Base-by-base conservation (phyloP, 805 yeast genomes). In the Wickerhamomyces alni region DNA sequence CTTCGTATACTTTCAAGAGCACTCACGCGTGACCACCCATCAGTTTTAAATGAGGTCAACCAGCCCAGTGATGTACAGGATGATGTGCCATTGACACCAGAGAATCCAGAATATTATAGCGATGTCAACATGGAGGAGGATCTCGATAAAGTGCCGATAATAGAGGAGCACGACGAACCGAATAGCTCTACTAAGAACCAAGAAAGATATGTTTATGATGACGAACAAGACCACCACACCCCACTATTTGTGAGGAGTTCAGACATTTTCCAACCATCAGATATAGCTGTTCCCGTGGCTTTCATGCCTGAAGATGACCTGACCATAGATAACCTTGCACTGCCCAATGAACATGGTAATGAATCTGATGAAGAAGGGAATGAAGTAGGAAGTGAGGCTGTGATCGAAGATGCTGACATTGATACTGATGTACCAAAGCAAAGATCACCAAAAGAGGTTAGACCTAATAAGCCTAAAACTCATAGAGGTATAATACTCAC, bases 1-100 rank as follows among this genome's bases (percentile, higher is more conserved):
- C 42, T 54, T 5, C 31, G 54, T 18, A 32, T 36, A n/a, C 29
- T 54, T n/a, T 47, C 57, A 5, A 44, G 51, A 28, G 55, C 55
- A 2, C 35, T 54, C 15, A 44, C 41, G n/a, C 31, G 46, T 22
- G n/a, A n/a, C n/a, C n/a, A n/a, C n/a, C n/a, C n/a, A n/a, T n/a
- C n/a, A n/a, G n/a, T n/a, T n/a, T n/a, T n/a, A n/a, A n/a, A n/a
- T n/a, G n/a, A n/a, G n/a, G n/a, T n/a, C n/a, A n/a, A n/a, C n/a
- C n/a, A n/a, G n/a, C n/a, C n/a, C n/a, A n/a, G n/a, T n/a, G n/a
- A n/a, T n/a, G n/a, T n/a, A n/a, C n/a, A n/a, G 17, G 37, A 39
- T 30, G 7, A 29, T 8, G 31, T 5, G 17, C 33, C 21, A 18
- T 6, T 13, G 8, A 16, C 24, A n/a, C 17, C 21, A 19, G 26